These are phyloP conservation scores for Spongispora temasekensis DNA, from an alignment of 1,284 basidiomycete species.

Conservation along the genomic window DNA sequence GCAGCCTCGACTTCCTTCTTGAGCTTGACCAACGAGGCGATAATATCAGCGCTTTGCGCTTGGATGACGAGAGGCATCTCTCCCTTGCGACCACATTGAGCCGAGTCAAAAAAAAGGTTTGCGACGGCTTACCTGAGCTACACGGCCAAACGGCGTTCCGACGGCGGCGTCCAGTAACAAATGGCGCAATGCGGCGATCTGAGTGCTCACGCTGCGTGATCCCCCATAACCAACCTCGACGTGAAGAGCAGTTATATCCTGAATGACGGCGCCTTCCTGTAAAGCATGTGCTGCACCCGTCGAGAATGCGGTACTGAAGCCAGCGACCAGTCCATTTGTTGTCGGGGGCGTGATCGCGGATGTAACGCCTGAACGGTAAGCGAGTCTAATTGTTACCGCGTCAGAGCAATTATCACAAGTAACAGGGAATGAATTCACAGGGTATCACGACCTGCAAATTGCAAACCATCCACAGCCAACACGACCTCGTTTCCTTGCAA, in stretches of 20 bases:
- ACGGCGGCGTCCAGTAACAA: conserved; percentile 54
- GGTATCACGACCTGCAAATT: conserved; percentile 69
- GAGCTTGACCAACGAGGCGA: conserved; percentile 77
- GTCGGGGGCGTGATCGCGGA: conserved; percentile 65
- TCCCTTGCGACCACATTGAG: conserved; percentile 38
- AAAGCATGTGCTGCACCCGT: conserved; percentile 66
- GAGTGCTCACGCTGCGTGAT: conserved; percentile 60
- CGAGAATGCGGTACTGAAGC: conserved; percentile 66
- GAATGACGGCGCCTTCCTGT: conserved; percentile 65
- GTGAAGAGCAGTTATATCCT: conserved; percentile 73
- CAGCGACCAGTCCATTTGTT: conserved; percentile 58
- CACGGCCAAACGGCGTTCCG: conserved; percentile 55
- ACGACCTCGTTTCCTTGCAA: conserved; percentile 57
- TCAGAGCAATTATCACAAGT: conserved; percentile 10
- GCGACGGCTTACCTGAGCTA: conserved; percentile 34
- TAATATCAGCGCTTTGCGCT: conserved; percentile 69
- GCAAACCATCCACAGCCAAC: conserved; percentile 72
- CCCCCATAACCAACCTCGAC: conserved; percentile 51
- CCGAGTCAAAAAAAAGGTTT: conserved; percentile 1
- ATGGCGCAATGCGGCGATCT: conserved; percentile 64
- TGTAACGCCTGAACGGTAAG: conserved; percentile 67
- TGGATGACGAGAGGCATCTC: conserved; percentile 59
- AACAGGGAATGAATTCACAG: conserved; percentile 47
- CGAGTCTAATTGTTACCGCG: conserved; percentile 44
- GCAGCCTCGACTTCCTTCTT: conserved; percentile 69